Evolutionary conservation across 306 rosid genomes (phyloP), one percentile per base, ranked within the genome.

Genomic region (Inga leiocalycina): DNA sequence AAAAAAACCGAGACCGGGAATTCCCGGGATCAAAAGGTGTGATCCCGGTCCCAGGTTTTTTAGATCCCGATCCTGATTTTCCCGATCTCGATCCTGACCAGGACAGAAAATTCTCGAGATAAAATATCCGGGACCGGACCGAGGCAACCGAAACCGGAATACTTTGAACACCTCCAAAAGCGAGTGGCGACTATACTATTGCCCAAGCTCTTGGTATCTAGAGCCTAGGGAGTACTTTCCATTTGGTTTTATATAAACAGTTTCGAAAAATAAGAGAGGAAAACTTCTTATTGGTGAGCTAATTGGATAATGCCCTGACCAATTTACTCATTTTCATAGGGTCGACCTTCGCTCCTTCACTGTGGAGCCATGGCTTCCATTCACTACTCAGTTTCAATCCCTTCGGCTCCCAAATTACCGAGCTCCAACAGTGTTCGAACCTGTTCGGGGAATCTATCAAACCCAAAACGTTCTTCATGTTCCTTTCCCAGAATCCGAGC

Each of bases 361-460:
- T 20, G 4, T 3, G 34, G 46, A 71, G 51, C 52, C 57, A 91
- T 91, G 95, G 92, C 95, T 85, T 84, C 92, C 82, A 43, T 85
- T 83, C 73, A 49, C 16, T 78, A n/a, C 83, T 86, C 91, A 14
- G 51, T 86, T 61, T 81, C 90, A 37, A 73, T 88, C 73, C 84
- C 83, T 76, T 82, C 86, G 5, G 22, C 81, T 35, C 78, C 80
- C 87, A 87, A 84, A n/a, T 59, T 83, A 11, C 78, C 71, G 7
- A 71, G 34, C 49, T 51, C 52, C 24, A 79, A 65, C 64, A 76
- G 20, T 22, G 19, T 76, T 54, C 80, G 80, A 85, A 24, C 79
- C 64, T 62, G 80, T 22, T 71, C 84, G 44, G 8, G 82, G 3
- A 83, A 66, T 20, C 78, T 73, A 37, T 48, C 75, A 24, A 67